A percentile compares a stretch with the other conserved stretches of the same genome.
These are phyloP conservation scores for Saccharomycopsis sp. DNA, from an alignment of 805 yeast genomes.

Conservation along the genomic window DNA sequence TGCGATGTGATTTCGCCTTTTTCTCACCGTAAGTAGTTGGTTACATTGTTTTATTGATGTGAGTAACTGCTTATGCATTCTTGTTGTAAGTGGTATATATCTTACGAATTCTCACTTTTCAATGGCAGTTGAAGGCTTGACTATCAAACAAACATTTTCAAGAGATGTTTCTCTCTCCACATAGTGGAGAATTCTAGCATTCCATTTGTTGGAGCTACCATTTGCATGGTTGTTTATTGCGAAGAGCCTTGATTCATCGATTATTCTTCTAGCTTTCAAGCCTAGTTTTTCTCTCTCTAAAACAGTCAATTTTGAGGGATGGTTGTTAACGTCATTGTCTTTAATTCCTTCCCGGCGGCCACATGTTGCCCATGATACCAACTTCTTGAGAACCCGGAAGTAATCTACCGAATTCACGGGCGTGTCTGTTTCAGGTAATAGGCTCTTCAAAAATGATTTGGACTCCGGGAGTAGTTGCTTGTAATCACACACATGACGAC, in stretches of 20 bases:
- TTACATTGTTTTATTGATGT: too few relatives aligned
- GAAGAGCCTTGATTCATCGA: slow-evolving; percentile 63
- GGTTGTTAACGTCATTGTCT: slow-evolving; percentile 35
- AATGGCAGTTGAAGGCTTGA: slow-evolving; percentile 14
- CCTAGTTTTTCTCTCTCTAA: slow-evolving; percentile 57
- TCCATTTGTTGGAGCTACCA: slow-evolving; percentile 29
- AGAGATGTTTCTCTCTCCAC: slow-evolving; percentile 50
- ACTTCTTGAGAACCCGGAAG: slow-evolving; percentile 47
- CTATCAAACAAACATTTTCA: slow-evolving; percentile 60
- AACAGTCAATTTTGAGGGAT: slow-evolving; percentile 39
- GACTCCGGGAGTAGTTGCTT: slow-evolving; percentile 47
- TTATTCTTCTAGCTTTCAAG: slow-evolving; percentile 55
- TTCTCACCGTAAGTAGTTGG: too few relatives aligned
- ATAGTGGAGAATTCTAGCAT: slow-evolving; percentile 51
- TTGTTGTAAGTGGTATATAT: too few relatives aligned
- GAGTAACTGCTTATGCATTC: too few relatives aligned
- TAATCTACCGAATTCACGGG: slow-evolving; percentile 23
- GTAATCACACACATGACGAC: slow-evolving; percentile 76
- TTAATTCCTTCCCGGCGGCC: slow-evolving; percentile 44
- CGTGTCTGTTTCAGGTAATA: slow-evolving; percentile 26
- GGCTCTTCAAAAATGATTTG: slow-evolving; percentile 30
- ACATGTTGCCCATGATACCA: slow-evolving; percentile 87
- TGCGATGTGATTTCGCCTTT: background rate
- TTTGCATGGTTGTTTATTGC: slow-evolving; percentile 32
- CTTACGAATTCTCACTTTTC: background rate